A percentile compares a stretch with the other conserved stretches of the same genome.
Evolutionary conservation across 306 rosid genomes (phyloP).

Genomic region (Vigna angularis): DNA sequence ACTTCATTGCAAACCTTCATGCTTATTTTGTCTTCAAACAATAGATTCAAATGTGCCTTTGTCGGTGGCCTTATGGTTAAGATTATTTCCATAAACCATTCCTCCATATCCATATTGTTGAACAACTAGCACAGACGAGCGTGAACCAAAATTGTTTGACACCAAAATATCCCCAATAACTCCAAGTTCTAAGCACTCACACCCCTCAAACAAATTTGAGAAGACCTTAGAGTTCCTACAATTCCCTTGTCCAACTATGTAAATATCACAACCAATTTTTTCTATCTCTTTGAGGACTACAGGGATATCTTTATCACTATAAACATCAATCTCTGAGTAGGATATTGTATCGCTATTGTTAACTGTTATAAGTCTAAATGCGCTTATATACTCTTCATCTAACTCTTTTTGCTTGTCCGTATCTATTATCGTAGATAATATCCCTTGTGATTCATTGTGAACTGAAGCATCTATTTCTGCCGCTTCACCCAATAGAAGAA

Average conservation of each 20-base stretch:
- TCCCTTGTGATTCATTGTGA: constrained; percentile 2
- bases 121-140: constrained; percentile 58
- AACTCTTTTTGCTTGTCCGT: constrained; percentile 43
- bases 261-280: constrained; percentile 43
- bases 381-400: constrained; percentile 52
- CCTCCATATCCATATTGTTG: constrained; percentile 59
- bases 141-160: constrained; percentile 43
- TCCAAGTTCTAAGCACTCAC: constrained; percentile 63
- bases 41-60: constrained; percentile 1
- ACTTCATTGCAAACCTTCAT: background rate
- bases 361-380: constrained; percentile 43
- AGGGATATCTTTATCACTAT: constrained; percentile 46
- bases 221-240: constrained; percentile 28
- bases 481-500: constrained; percentile 42
- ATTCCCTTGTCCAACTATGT: constrained; percentile 63
- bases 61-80: background rate
- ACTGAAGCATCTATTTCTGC: constrained; percentile 16
- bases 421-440: constrained; percentile 22
- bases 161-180: constrained; percentile 60
- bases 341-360: constrained; percentile 42
- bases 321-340: constrained; percentile 49
- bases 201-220: constrained; percentile 48
- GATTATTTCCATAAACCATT: background rate
- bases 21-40: constrained; percentile 12
- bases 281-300: constrained; percentile 41